These are phyloP conservation scores for Guyanaporus albipodus DNA, from an alignment of 768 basidiomycete species.

Conservation along the genomic window DNA sequence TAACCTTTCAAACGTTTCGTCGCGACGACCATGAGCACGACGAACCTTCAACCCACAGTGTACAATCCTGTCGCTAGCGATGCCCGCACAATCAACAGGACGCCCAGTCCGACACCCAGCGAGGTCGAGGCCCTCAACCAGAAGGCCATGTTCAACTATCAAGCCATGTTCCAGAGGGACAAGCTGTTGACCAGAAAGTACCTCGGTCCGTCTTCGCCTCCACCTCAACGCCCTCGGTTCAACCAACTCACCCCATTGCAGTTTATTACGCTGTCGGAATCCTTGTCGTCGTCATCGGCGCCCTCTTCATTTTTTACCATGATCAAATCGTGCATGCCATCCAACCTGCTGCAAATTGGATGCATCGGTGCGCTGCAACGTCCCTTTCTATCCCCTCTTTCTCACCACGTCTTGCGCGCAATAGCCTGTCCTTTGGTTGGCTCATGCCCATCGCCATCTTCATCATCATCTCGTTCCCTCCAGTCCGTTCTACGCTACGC, in stretches of 20 bases:
- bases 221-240: too few relatives aligned
- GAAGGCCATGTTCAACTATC: conserved; percentile 44
- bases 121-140: conserved; percentile 44
- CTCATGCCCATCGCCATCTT: conserved; percentile 76
- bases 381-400: neutral
- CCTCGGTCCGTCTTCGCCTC: conserved; percentile 43
- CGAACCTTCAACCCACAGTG: neutral
- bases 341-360: conserved; percentile 43
- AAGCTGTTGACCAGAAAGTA: conserved; percentile 57
- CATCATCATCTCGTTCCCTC: conserved; percentile 85
- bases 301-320: conserved; percentile 60
- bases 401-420: neutral
- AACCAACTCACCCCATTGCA: conserved; percentile 5
- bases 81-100: conserved; percentile 32
- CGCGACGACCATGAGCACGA: too few relatives aligned
- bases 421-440: conserved; percentile 59
- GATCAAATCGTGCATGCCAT: conserved; percentile 50
- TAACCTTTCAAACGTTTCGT: too few relatives aligned
- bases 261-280: conserved; percentile 49
- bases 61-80: conserved; percentile 15
- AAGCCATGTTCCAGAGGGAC: conserved; percentile 38
- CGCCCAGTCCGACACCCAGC: conserved; percentile 64
- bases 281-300: conserved; percentile 45
- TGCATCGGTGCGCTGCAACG: conserved; percentile 34
- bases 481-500: conserved; percentile 39